These are phyloP conservation scores for Bothriochloa decipiens DNA, from an alignment of 176 grass and related monocot genomes.

Conservation along the genomic window DNA sequence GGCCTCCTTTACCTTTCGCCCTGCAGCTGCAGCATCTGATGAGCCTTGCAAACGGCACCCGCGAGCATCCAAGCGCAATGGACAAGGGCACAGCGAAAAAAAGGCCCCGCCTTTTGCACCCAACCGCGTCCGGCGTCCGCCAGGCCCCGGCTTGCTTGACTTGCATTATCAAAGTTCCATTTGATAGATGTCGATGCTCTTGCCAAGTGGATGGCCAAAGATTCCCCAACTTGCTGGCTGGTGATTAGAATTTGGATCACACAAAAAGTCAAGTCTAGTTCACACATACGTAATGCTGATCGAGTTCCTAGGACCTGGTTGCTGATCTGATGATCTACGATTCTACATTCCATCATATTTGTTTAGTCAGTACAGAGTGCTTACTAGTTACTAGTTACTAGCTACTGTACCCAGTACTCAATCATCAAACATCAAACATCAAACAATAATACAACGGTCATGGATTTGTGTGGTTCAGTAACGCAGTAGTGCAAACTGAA, in stretches of 20 bases:
- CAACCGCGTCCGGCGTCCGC: neutral
- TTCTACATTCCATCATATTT: conserved; percentile 20
- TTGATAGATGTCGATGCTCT: neutral
- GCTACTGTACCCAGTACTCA: neutral
- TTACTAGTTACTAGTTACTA: no score
- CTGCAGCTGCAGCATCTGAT: conserved; percentile 13
- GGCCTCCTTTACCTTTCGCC: neutral
- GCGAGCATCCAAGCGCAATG: conserved; percentile 44
- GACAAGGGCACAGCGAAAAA: conserved; percentile 3
- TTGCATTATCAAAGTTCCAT: neutral
- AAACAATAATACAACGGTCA: neutral
- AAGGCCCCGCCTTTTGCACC: neutral
- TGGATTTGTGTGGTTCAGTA: conserved; percentile 11
- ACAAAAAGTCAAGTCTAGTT: neutral
- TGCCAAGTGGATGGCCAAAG: neutral
- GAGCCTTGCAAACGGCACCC: neutral
- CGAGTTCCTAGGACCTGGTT: conserved; percentile 11
- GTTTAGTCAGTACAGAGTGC: neutral
- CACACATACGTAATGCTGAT: neutral
- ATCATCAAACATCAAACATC: no score
- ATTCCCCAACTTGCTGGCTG: neutral
- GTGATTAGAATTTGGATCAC: neutral
- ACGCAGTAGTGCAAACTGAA: neutral
- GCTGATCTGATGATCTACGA: neutral
- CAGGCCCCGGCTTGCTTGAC: neutral